These are phyloP conservation scores for Xylariaceae sp. DNA, from an alignment of 2,329 filamentous ascomycete species.

Conservation along the genomic window DNA sequence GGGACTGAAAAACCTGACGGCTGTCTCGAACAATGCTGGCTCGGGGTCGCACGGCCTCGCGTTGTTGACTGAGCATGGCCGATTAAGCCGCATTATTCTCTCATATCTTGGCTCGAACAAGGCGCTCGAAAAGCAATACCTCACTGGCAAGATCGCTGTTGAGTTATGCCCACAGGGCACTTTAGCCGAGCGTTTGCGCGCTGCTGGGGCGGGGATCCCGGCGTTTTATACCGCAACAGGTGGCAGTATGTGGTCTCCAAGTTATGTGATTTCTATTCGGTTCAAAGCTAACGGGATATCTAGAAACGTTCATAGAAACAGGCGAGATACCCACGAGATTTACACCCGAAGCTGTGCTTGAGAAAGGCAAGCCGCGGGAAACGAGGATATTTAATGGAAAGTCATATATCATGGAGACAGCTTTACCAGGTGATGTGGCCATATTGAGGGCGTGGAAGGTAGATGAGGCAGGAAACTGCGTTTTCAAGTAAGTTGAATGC, in stretches of 20 bases:
- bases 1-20: conserved; percentile 62
- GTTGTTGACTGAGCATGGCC: conserved; percentile 63
- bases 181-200: conserved; percentile 66
- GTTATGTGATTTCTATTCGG: neutral
- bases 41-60: conserved; percentile 65
- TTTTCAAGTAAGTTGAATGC: conserved; percentile 58
- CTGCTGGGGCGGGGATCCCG: conserved; percentile 71
- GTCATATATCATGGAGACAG: conserved; percentile 72
- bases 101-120: conserved; percentile 79
- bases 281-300: neutral
- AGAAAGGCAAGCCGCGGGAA: conserved; percentile 64
- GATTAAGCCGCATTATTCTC: conserved; percentile 67
- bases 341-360: conserved; percentile 55
- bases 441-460: conserved; percentile 74
- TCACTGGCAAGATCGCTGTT: conserved; percentile 69
- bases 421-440: conserved; percentile 71
- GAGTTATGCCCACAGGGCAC: conserved; percentile 76
- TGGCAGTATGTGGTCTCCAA: conserved; percentile 44
- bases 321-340: conserved; percentile 65
- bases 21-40: conserved; percentile 79
- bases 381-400: conserved; percentile 69
- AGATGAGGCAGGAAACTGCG: conserved; percentile 73
- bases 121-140: conserved; percentile 67
- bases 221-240: conserved; percentile 79
- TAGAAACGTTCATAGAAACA: conserved; percentile 62